Base-by-base conservation (phyloP, 164 flowering plant species). In the Houttuynia cordata region DNA sequence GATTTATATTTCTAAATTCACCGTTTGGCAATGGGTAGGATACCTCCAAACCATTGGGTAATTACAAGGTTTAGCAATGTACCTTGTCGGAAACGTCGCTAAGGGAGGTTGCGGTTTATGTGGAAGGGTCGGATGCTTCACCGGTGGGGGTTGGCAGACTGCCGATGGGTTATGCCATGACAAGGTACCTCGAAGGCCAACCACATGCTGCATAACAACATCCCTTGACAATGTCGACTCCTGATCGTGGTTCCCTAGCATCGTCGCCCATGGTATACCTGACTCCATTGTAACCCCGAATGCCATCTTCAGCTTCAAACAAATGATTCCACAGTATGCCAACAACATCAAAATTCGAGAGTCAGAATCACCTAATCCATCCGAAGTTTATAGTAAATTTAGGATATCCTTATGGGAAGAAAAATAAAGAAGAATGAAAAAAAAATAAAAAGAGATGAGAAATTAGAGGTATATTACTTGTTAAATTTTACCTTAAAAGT, bases 181-280 rank as follows among this genome's bases (percentile, higher is more conserved):
- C 58, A 93, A 49, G 1, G 99, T 83, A 56, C 75, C 57, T 58
- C 80, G 73, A 85, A 93, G 68, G 15, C 75, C 71, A 15, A 73
- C 84, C 0, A 93, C 72, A 67, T 93, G 82, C 59, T 78, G 85
- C 99, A 93, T 93, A 53, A 93, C 87, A 3, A 74, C 89, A 72
- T 77, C 81, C 74, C 97, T 80, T 1, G 90, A 79, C 24, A 90
- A 70, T 0, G 88, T 68, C 6, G 85, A 78, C 73, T 93, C 91
- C 67, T 88, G 96, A 60, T 93, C 99, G 61, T 93, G 99, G 80
- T 93, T 93, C 22, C 99, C 99, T 19, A 90, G 75, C 24, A 93
- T 84, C 20, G 94, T 97, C 1, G 83, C 97, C 99, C 99, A 93
- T 17, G 99, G 97, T 55, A 83, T 79, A 42, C 70, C 71, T 7